Evolutionary conservation across 225 moss, liverwort and hornwort genomes (phyloP), one percentile per base, ranked within the genome.

Genomic region (Neckera pumila): DNA sequence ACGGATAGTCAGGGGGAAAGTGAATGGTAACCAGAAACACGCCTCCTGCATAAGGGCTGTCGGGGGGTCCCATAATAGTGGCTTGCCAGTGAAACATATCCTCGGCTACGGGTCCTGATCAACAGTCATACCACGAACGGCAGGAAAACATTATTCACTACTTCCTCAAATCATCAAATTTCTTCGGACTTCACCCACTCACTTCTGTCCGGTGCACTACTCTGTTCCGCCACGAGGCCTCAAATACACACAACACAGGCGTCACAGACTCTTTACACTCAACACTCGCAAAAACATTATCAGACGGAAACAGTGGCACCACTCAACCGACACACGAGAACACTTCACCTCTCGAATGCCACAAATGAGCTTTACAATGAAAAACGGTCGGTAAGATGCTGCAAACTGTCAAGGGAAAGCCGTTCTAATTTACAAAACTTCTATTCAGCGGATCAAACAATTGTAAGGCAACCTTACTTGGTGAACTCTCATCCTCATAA

Each of bases 11-110:
- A 79, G 98, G 97, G 57, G 98, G 97, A 60, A 98, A 98, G 84
- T 98, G 98, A 84, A 98, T 97, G 4, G 98, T 98, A 53, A 98
- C 98, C 92, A 98, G 88, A 92, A 98, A 98, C 91, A 98, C 98
- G 88, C 98, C 97, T 90, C 98, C 97, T 6, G 98, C 97, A 66
- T 98, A 98, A 40, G 96, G 98, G 70, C 98, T 98, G 86, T 98
- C 98, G 7, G 98, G 97, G 97, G 98, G 98, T 47, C 97, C 98
- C 98, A 98, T 98, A 83, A 98, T 98, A 77, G 98, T 98, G 89
- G 98, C 98, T 95, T 98, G 98, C 98, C 98, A 98, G 69, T 98
- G 98, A 86, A 98, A 98, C 97, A 97, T 98, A 88, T 98, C 97
- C 92, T 98, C 98, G 51, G 98, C 98, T 86, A 98, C 98, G 38